Evolutionary conservation across 768 basidiomycete genomes (phyloP).

Genomic region (Astraeus odoratus): DNA sequence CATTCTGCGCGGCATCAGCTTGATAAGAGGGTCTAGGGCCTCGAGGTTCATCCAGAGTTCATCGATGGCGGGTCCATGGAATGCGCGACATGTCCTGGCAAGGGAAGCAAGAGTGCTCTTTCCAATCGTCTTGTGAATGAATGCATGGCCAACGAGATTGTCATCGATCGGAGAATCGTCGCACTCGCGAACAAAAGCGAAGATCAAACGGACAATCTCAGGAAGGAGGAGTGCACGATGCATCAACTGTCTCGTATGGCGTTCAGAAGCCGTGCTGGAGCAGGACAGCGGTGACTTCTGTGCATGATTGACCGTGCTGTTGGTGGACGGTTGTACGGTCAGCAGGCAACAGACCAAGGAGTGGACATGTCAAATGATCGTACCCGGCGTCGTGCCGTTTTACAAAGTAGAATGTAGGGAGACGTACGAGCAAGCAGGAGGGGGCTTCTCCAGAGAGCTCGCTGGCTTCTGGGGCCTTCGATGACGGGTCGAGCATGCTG

Average conservation of each 20-base stretch:
- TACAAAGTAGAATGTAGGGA: not conserved
- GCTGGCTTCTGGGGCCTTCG: not conserved
- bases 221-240: constrained; percentile 18
- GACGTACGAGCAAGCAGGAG: not conserved
- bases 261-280: not conserved
- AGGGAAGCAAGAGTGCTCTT: constrained; percentile 21
- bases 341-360: not conserved
- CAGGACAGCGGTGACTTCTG: not conserved
- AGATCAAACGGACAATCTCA: constrained; percentile 17
- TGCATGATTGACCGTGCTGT: not conserved
- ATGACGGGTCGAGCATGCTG: not conserved
- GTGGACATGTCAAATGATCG: not conserved
- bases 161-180: constrained; percentile 16
- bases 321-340: not conserved
- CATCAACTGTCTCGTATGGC: constrained; percentile 1
- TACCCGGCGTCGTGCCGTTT: not conserved
- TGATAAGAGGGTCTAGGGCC: constrained; percentile 22
- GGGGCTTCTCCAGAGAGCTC: not conserved
- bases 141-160: constrained; percentile 9
- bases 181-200: constrained; percentile 14
- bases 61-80: constrained; percentile 20
- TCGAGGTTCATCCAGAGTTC: constrained; percentile 23
- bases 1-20: constrained; percentile 18
- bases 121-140: constrained; percentile 1
- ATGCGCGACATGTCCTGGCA: constrained; percentile 20